A percentile compares a stretch with the other conserved stretches of the same genome.
Conservation (phyloP, 2,329 filamentous ascomycete genomes). For the Hypomyces rosellus region DNA sequence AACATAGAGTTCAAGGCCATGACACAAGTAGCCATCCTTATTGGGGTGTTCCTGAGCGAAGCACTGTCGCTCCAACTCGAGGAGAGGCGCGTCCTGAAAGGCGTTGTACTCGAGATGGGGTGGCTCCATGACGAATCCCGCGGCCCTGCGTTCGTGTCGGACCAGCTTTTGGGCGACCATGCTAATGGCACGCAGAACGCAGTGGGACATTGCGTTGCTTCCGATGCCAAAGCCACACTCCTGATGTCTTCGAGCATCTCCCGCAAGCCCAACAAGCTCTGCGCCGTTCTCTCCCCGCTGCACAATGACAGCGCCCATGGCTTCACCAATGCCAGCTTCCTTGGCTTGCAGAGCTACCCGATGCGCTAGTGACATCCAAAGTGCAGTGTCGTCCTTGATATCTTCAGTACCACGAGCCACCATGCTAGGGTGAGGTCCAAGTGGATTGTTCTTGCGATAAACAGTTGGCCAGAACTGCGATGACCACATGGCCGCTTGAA, state of each 20-base stretch:
- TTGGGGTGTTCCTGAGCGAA: constrained; percentile 59
- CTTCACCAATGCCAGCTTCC: constrained; percentile 55
- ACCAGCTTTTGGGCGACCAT: constrained; percentile 69
- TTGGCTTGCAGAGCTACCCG: constrained; percentile 55
- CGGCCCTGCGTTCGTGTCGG: constrained; percentile 43
- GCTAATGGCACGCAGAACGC: constrained; percentile 71
- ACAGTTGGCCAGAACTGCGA: constrained; percentile 76
- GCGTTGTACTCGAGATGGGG: constrained; percentile 51
- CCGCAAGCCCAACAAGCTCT: constrained; percentile 64
- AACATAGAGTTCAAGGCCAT: constrained; percentile 86
- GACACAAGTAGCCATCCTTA: constrained; percentile 84
- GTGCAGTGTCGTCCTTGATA: constrained; percentile 55
- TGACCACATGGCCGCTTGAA: constrained; percentile 70
- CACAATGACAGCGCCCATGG: constrained; percentile 69
- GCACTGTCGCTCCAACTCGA: constrained; percentile 57
- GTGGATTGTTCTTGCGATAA: constrained; percentile 81
- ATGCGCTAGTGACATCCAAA: constrained; percentile 64
- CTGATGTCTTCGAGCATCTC: constrained; percentile 65
- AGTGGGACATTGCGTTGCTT: constrained; percentile 73
- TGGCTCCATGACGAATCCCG: constrained; percentile 26
- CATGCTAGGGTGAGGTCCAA: constrained; percentile 74
- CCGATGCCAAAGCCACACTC: constrained; percentile 40
- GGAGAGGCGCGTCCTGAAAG: constrained; percentile 63
- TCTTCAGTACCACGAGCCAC: constrained; percentile 64
- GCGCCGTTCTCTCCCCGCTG: constrained; percentile 50